Percentiles rank a stretch among this genome's conserved stretches.
Evolutionary conservation across 192 early-diverging fungal genomes (phyloP).

Genomic region (Backusella parvicylindrica): DNA sequence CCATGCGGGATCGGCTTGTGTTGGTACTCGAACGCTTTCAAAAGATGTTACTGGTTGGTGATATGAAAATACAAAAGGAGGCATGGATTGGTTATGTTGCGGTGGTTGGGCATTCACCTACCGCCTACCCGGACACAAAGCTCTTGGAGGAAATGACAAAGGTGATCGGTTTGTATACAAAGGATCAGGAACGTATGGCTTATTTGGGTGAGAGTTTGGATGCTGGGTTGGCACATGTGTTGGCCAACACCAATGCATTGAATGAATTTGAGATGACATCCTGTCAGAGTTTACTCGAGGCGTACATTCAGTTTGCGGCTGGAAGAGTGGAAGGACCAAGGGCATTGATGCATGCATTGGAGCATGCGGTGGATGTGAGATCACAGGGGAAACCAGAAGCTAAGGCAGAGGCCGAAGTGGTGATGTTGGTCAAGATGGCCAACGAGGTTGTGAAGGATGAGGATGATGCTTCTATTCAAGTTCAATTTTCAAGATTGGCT

Average conservation of each 20-base stretch:
- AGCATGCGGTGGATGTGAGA: conserved; percentile 23
- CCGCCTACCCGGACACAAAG: neutral
- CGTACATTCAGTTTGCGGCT: neutral
- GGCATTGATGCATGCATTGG: conserved; percentile 12
- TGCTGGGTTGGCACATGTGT: conserved; percentile 27
- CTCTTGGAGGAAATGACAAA: conserved; percentile 10
- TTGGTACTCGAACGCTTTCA: neutral
- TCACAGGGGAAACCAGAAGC: conserved; percentile 11
- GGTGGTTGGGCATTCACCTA: conserved; percentile 4
- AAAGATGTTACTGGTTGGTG: neutral
- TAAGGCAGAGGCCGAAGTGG: conserved; percentile 10
- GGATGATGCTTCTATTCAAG: neutral
- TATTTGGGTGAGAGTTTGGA: conserved; percentile 14
- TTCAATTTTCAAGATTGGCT: conserved; percentile 7
- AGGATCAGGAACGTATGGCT: neutral
- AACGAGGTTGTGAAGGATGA: neutral
- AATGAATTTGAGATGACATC: conserved; percentile 18
- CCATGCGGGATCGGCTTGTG: neutral
- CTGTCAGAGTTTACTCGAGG: conserved; percentile 1
- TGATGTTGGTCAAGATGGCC: conserved; percentile 1
- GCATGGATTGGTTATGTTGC: conserved; percentile 25
- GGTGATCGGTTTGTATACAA: neutral
- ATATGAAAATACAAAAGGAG: conserved; percentile 4
- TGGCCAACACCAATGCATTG: conserved; percentile 13
- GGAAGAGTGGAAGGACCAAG: neutral